A percentile compares a stretch with the other conserved stretches of the same genome.
Conservation (phyloP, 192 early-diverging fungal genomes). For the Podila clonocystis region DNA sequence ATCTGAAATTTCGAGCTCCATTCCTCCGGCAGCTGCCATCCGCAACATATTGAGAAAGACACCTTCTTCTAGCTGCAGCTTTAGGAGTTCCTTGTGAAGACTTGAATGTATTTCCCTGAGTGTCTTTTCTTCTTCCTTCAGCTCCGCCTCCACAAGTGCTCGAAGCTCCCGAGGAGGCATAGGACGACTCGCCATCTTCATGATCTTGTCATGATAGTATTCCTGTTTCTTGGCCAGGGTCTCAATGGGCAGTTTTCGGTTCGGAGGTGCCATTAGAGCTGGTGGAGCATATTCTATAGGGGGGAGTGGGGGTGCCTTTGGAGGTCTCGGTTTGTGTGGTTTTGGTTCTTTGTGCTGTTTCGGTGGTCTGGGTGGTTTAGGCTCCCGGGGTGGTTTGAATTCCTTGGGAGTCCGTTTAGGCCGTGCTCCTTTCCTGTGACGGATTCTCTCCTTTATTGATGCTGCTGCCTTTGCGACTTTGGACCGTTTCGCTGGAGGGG, state of each 20-base stretch:
- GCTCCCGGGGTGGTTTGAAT: not conserved
- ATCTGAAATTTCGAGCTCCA: conserved; percentile 12
- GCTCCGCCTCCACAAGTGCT: conserved; percentile 14
- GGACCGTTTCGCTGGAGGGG: not conserved
- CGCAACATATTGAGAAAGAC: conserved; percentile 30
- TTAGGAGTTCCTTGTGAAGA: conserved; percentile 37
- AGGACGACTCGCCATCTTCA: conserved; percentile 7
- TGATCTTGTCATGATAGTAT: not conserved
- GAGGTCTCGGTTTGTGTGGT: not conserved
- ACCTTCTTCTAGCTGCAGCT: conserved; percentile 42
- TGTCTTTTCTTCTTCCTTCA: conserved; percentile 15
- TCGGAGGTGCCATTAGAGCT: not conserved
- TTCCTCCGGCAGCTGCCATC: not conserved
- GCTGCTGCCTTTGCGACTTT: conserved; percentile 1
- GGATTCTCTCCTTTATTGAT: not conserved
- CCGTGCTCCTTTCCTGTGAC: not conserved
- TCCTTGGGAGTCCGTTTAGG: not conserved
- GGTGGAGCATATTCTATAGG: not conserved
- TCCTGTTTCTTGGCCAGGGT: conserved; percentile 13
- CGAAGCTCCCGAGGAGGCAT: conserved; percentile 23
- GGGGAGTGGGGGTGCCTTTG: not conserved
- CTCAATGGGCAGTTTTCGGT: conserved; percentile 4
- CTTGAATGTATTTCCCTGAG: not conserved
- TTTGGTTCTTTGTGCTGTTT: too few species aligned
- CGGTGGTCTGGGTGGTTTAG: not conserved